phyloP scores from a whole-genome alignment of 2,329 filamentous ascomycete species.

The Sporothrix brunneoviolacea region DNA sequence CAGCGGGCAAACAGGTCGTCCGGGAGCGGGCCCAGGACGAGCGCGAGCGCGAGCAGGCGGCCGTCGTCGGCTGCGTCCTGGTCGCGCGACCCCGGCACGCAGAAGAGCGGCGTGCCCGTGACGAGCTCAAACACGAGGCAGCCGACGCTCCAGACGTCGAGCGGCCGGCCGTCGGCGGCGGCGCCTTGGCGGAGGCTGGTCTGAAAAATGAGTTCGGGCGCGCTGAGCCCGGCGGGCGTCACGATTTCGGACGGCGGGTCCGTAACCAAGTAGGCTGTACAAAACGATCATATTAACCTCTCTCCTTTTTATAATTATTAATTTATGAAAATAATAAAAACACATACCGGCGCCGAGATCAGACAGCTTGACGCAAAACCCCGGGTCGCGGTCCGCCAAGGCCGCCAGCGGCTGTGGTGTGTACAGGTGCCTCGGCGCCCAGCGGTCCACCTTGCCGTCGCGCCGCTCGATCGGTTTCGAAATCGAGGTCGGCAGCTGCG shows the following conservation, averaged over 20 bases:
- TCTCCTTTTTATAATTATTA: too few relatives aligned
- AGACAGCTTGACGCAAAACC: neutral
- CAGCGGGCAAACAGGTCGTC: neutral
- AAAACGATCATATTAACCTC: too few relatives aligned
- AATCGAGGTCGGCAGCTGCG: neutral
- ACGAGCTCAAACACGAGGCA: slow-evolving; percentile 9
- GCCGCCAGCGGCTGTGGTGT: neutral
- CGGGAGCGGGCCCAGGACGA: neutral
- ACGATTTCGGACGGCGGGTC: neutral
- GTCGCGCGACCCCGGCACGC: neutral
- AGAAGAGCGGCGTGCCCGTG: slow-evolving; percentile 2
- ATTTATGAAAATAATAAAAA: too few relatives aligned
- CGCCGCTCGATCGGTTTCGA: neutral
- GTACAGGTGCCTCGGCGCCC: neutral
- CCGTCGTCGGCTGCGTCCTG: neutral
- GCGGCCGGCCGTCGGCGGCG: neutral
- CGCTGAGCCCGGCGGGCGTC: neutral
- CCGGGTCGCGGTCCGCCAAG: neutral
- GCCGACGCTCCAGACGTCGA: slow-evolving; percentile 10
- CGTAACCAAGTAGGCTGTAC: neutral
- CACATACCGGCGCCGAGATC: neutral
- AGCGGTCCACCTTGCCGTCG: neutral
- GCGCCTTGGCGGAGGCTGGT: neutral
- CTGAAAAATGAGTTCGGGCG: neutral
- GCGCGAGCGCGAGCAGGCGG: neutral